A percentile compares a stretch with the other conserved stretches of the same genome.
phyloP scores from a whole-genome alignment of 2,329 filamentous ascomycete species.

The Colletotrichum destructivum region DNA sequence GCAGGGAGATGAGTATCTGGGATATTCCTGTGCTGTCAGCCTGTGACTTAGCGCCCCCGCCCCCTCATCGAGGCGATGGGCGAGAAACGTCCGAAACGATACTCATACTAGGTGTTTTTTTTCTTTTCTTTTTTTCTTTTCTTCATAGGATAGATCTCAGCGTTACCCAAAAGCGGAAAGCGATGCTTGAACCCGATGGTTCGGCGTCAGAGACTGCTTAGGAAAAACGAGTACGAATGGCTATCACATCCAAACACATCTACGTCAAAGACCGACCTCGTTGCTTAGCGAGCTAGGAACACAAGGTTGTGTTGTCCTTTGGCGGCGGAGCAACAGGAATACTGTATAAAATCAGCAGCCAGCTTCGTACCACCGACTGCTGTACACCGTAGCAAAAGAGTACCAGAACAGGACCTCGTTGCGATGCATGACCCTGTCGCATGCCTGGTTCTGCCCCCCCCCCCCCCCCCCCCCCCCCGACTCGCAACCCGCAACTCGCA shows the following conservation, averaged over 20 bases:
- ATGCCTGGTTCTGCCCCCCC: conserved; percentile 17
- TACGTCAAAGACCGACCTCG: background rate
- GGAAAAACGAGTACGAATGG: conserved; percentile 19
- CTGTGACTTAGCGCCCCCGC: background rate
- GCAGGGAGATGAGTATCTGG: background rate
- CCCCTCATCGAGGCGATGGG: background rate
- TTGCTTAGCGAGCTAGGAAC: background rate
- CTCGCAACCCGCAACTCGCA: background rate
- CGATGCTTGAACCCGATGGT: conserved; percentile 8
- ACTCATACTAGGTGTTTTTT: background rate
- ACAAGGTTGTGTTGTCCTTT: conserved; percentile 1
- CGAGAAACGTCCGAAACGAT: background rate
- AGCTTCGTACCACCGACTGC: conserved; percentile 5
- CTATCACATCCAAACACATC: background rate
- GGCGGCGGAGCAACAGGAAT: background rate
- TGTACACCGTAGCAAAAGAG: conserved; percentile 6
- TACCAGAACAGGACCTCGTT: conserved; percentile 7
- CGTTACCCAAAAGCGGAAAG: conserved; percentile 2
- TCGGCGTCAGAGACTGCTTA: background rate
- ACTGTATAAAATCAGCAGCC: conserved; percentile 2
- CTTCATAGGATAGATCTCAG: background rate
- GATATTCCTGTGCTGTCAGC: background rate
- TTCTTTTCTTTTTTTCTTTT: background rate
- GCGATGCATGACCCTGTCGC: conserved; percentile 19
- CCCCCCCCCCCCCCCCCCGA: background rate